These are phyloP conservation scores for Pistacia atlantica DNA, from an alignment of 345 rosid genomes.

Conservation along the genomic window DNA sequence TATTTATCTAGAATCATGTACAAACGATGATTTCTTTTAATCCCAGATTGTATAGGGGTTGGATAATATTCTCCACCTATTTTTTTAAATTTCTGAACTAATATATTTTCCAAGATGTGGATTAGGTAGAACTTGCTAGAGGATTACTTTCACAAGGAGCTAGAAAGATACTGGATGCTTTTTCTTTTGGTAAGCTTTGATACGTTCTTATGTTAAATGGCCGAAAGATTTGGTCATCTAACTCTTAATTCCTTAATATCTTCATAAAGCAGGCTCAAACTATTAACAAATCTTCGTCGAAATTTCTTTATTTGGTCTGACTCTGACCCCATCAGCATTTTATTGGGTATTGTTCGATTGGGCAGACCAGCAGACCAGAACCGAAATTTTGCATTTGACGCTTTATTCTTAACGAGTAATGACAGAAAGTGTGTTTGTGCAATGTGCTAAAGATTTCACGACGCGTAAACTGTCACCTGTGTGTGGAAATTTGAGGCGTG, in stretches of 20 bases:
- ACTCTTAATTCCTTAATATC: neutral
- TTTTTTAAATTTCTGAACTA: neutral
- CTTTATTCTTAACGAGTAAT: neutral
- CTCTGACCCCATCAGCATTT: neutral
- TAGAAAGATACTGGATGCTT: slow-evolving; percentile 14
- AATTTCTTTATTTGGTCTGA: neutral
- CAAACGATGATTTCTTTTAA: no score
- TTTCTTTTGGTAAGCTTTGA: slow-evolving; percentile 3
- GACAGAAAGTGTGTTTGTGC: slow-evolving; percentile 11
- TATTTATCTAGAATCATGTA: slow-evolving; percentile 7
- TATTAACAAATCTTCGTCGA: neutral
- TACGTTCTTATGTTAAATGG: neutral
- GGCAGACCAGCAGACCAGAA: neutral
- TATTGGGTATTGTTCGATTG: neutral
- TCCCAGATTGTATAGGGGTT: slow-evolving; percentile 9
- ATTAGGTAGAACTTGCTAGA: neutral
- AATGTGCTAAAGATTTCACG: neutral
- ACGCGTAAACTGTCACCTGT: neutral
- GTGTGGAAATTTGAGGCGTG: neutral
- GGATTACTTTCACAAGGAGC: neutral
- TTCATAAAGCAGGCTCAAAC: neutral
- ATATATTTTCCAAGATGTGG: slow-evolving; percentile 10
- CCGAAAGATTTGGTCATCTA: neutral
- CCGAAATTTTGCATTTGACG: neutral
- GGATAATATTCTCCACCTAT: slow-evolving; percentile 21